Base-by-base conservation (phyloP, 106 monocot species). In the Dendrobium chrysotoxum region DNA sequence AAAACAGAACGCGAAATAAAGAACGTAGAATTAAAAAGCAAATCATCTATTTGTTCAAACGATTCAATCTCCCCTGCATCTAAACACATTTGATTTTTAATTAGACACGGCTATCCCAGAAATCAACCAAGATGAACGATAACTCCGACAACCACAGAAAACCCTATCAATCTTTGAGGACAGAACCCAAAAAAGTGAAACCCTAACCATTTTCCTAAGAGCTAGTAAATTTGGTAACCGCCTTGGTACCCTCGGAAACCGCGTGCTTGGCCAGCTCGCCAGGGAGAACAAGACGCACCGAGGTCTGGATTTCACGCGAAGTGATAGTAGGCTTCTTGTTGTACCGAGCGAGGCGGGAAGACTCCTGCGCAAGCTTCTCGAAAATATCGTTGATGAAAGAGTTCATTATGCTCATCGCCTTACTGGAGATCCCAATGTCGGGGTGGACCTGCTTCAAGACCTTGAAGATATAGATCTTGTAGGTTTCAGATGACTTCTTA, bases 371-470 rank as follows among this genome's bases (percentile, higher is more conserved):
- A 75, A 96, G 93, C 35, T 35, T 35, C 35, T 35, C 35, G 35
- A 35, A 35, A 3, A 35, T 35, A 35, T 35, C 35, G 3, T 35
- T 35, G 35, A 35, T 35, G 35, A 35, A 35, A 35, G 35, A 35
- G 35, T 35, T 35, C 35, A 35, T 35, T 35, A 35, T 35, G 35
- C 35, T 35, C 35, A 35, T 35, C 35, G 35, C 35, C 35, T 35
- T 35, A 35, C 35, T 35, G 35, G 35, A 35, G 35, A 35, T 35
- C 3, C 35, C 35, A 35, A 35, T 35, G 35, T 80, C 93, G 25
- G 84, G 82, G 93, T 93, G 92, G 77, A 92, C 93, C 89, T 96
- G 93, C 95, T 96, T 93, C 81, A 96, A 96, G 86, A 96, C 93
- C 75, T 96, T 93, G 83, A 93, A 93, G 81, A 96, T 96, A 86